Base-by-base conservation (phyloP, 2,329 filamentous ascomycete genomes). In the Mollisiaceae sp. region DNA sequence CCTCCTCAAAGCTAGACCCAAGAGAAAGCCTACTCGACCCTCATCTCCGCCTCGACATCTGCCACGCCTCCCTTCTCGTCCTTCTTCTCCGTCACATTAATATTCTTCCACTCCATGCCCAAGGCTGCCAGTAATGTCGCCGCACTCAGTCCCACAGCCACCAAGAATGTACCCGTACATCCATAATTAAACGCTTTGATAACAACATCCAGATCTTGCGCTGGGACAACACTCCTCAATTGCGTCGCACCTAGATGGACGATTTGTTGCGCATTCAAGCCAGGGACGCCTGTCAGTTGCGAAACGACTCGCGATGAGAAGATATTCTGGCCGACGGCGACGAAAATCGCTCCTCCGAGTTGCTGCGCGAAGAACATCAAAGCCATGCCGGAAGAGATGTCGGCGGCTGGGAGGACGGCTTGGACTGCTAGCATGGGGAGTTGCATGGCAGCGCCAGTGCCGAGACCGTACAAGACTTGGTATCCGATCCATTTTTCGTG, bases 291-390 rank as follows among this genome's bases (percentile, higher is more conserved):
- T 1, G 20, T 38, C n/a, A 57, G n/a, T 12, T 57, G 27, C 8
- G 18, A 20, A 1, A 57, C 20, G 1, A 57, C 32, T 8, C 36
- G 4, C n/a, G 32, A 24, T 4, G 15, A 39, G 54, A 70, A 70
- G 50, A 85, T 80, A 1, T 81, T 80, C 72, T 86, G 82, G 0
- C 82, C 84, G n/a, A 85, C 82, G 2, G 83, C 80, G 1, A 86
- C 81, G 69, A 86, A 86, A 27, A 87, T 76, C 41, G 85, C 82
- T 47, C 83, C 84, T n/a, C 84, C 85, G 3, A 87, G 78, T 69
- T 83, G 83, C 74, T 86, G 84, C 11, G 78, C 75, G 68, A 86
- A 87, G 71, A 86, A 83, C 66, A 80, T 81, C 68, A 83, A 79
- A 14, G 85, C 81, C 35, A 84, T 79, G 35, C 84, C 85, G 1